A percentile compares a stretch with the other conserved stretches of the same genome.
Conservation (phyloP, 2,329 filamentous ascomycete genomes). For the Aquanectria penicillioides region DNA sequence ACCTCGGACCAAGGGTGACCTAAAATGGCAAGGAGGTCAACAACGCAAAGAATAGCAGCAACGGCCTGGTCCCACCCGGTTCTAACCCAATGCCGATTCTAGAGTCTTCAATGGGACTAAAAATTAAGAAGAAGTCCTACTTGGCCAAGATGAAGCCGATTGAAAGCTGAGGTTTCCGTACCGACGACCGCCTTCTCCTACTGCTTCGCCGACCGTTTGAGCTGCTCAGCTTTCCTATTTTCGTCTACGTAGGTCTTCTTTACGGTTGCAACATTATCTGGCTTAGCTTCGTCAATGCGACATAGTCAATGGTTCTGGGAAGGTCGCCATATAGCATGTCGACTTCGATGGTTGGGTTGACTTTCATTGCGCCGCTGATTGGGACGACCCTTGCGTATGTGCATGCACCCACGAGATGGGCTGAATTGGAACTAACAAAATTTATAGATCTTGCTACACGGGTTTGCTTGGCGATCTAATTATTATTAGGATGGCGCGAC, state of each 20-base stretch:
- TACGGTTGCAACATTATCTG: conserved; percentile 16
- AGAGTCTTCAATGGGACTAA: too few species aligned
- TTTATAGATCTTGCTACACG: conserved; percentile 27
- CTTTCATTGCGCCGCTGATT: conserved; percentile 9
- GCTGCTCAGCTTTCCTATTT: conserved; percentile 12
- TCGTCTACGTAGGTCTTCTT: conserved; percentile 17
- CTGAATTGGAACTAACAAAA: background rate
- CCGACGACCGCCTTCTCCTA: background rate
- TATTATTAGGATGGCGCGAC: conserved; percentile 47
- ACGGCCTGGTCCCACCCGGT: too few species aligned
- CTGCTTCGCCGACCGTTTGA: conserved; percentile 12
- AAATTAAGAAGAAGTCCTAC: too few species aligned
- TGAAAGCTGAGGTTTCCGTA: background rate
- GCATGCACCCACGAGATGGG: background rate
- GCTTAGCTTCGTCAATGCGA: conserved; percentile 21
- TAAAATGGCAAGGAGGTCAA: too few species aligned
- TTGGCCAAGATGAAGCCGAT: conserved; percentile 10
- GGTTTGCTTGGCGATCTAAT: conserved; percentile 49
- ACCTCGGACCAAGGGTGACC: too few species aligned
- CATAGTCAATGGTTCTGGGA: conserved; percentile 16
- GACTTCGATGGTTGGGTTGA: conserved; percentile 5
- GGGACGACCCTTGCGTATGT: conserved; percentile 3
- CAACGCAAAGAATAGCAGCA: too few species aligned
- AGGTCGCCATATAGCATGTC: conserved; percentile 16
- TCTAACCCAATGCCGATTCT: too few species aligned